Evolutionary conservation across 805 yeast genomes (phyloP).

Genomic region (Yarrowia deformans): DNA sequence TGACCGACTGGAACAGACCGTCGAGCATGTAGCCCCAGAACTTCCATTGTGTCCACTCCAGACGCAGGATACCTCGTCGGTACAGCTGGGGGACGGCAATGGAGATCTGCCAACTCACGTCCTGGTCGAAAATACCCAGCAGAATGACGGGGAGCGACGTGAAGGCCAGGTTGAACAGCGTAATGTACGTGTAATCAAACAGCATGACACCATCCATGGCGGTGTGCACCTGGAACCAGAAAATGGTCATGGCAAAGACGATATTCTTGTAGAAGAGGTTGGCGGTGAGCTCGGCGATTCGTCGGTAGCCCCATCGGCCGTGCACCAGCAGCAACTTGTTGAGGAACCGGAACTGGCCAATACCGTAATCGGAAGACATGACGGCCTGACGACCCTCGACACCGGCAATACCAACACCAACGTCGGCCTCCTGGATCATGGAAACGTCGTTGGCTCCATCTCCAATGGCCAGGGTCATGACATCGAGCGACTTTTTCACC

Average conservation of each 20-base stretch:
- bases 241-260: conserved; percentile 74
- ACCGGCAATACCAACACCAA: conserved; percentile 87
- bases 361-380: conserved; percentile 84
- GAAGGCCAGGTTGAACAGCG: conserved; percentile 82
- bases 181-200: conserved; percentile 78
- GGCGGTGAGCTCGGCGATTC: conserved; percentile 81
- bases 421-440: conserved; percentile 86
- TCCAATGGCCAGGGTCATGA: conserved; percentile 83
- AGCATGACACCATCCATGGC: conserved; percentile 79
- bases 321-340: conserved; percentile 73
- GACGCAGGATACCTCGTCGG: conserved; percentile 68
- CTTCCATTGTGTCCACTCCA: conserved; percentile 66
- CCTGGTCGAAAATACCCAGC: conserved; percentile 79
- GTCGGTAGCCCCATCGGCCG: conserved; percentile 81
- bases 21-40: conserved; percentile 72
- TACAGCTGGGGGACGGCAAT: conserved; percentile 75
- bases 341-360: conserved; percentile 78
- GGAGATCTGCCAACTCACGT: conserved; percentile 70
- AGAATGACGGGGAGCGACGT: conserved; percentile 81
- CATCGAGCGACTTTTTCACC: conserved; percentile 70
- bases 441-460: conserved; percentile 91
- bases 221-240: conserved; percentile 77
- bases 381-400: conserved; percentile 89
- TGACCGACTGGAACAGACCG: conserved; percentile 76
- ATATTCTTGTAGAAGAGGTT: conserved; percentile 82